phyloP scores from a whole-genome alignment of 257 asterid species.

The Scutellaria galericulata region DNA sequence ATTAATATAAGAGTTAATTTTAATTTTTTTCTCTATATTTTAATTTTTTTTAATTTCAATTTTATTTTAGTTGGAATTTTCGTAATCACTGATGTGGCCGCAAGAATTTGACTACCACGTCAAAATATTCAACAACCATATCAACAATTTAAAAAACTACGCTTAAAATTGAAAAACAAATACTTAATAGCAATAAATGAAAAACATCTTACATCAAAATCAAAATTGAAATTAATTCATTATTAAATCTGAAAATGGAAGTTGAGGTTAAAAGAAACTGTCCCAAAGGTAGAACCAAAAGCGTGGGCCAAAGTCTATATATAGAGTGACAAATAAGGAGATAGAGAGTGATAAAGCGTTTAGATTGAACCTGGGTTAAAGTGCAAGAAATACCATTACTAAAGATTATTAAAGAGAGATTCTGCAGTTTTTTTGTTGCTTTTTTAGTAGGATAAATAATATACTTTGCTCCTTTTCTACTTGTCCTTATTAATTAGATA shows the following conservation, averaged over 20 bases:
- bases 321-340: constrained; percentile 8
- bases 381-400: constrained; percentile 14
- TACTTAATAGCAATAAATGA: too few relatives aligned
- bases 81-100: too few relatives aligned
- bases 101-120: too few relatives aligned
- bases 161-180: too few relatives aligned
- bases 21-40: too few relatives aligned
- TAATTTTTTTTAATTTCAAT: too few relatives aligned
- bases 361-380: not conserved
- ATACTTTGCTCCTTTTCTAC: constrained; percentile 45
- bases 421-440: constrained; percentile 38
- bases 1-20: too few relatives aligned
- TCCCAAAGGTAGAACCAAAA: not conserved
- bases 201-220: too few relatives aligned
- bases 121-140: too few relatives aligned
- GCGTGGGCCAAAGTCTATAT: not conserved
- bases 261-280: not conserved
- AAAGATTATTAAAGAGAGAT: constrained; percentile 40
- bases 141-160: too few relatives aligned
- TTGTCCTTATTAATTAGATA: not conserved
- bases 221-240: too few relatives aligned
- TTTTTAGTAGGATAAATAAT: constrained; percentile 44
- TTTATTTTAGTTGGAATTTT: too few relatives aligned
- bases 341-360: constrained; percentile 6
- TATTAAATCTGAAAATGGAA: not conserved